Base-by-base conservation (phyloP, 371 early-diverging fungal genomes). In the Mortierella sp. region DNA sequence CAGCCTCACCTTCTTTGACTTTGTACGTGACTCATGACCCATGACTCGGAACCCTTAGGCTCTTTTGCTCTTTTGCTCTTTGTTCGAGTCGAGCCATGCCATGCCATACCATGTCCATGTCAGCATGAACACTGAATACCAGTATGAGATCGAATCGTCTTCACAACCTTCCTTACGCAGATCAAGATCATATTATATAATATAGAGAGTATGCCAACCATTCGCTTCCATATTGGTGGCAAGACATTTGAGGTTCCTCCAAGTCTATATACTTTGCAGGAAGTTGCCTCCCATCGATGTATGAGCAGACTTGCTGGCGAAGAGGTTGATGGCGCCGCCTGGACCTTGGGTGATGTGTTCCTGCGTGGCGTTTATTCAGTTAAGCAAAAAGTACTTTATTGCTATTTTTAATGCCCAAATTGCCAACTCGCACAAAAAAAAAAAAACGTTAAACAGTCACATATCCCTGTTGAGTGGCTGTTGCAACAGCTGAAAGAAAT, bases 301-400 rank as follows among this genome's bases (percentile, higher is more conserved):
- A 85, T 95, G 63, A 93, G 93, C 7, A 94, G 95, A 15, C 83
- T 90, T 43, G 85, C 89, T 2, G 89, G 87, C 0, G 88, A 88
- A 68, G 58, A 72, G 43, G 72, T 81, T 2, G 81, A 78, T 41
- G 79, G 77, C 24, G 73, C 87, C 10, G 78, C 86, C 5, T 95
- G 94, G 95, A 91, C 95, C 58, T 86, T 95, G 13, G 95, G 95
- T 1, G 94, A 95, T 82, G 92, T 93, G 0, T 94, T 94, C 84
- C 74, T 95, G 66, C 87, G 92, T 40, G 86, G 87, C 24, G 94
- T 89, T 69, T 94, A 94, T 84, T 91, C 96, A 63, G 91, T 94
- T 94, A 89, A 77, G 83, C 58, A 47, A 4, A 22, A 15, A 13
- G n/a, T 61, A 41, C 32, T 28, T 4, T 36, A 45, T 33, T 50